Base-by-base conservation (phyloP, 2,329 filamentous ascomycete species). In the Ceratocystis eucalypticola region DNA sequence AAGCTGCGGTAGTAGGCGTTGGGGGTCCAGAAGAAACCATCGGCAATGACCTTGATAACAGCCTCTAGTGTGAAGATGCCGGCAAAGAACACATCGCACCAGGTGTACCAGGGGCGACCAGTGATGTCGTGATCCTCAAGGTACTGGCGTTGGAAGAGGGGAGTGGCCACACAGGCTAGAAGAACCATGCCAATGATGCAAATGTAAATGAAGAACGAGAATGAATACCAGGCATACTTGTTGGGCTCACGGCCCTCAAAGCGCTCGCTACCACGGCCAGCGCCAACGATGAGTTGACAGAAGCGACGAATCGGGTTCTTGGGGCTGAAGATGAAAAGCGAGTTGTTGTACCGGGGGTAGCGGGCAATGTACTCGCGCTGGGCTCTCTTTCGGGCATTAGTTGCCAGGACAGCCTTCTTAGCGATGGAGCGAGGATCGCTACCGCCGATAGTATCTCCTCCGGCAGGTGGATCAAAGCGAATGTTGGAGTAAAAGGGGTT, bases 181-280 rank as follows among this genome's bases (percentile, higher is more conserved):
- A 96, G 77, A n/a, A 99, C 94, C 95, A 99, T 99, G 63, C 91
- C 89, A 53, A 97, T 89, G 69, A 99, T 96, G 15, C 90, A 88
- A 28, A 88, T 86, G 74, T 99, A 99, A 66, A 97, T 89, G 71
- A 99, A 88, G 2, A 91, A 90, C 0, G 94, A 96, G 74, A 97
- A 96, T 0, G 84, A 80, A 73, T 96, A 96, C 92, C 94, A 99
- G 7, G 94, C 81, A 3, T 89, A 84, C 70, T 91, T 91, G 71
- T 94, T 93, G 0, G 94, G 94, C 68, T 91, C 86, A 0, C 95
- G 85, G 15, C 94, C 94, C 74, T 97, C 90, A 69, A 96, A 88
- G 57, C 94, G 87, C 74, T 95, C 88, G 57, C 80, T 83, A 5
- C 94, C 95, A 69, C 94, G 86, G 15, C 93, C 93, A 5, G 94